Evolutionary conservation across 129 eudicot genomes (phyloP).

Genomic region (Chrysanthemum lavandulifolium): DNA sequence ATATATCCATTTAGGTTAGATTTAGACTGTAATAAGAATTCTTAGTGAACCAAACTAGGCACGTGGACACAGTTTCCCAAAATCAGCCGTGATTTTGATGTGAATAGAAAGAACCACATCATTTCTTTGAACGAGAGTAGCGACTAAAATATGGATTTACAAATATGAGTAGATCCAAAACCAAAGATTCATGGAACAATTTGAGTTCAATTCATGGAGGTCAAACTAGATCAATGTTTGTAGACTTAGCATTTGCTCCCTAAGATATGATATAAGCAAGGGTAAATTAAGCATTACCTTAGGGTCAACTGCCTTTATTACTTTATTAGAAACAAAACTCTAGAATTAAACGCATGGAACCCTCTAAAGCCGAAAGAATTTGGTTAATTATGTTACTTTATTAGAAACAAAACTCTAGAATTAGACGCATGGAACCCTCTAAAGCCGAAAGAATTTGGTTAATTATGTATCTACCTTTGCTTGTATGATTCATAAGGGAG

Average conservation of each 20-base stretch:
- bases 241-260: neutral
- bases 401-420: constrained; percentile 3
- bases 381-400: no score
- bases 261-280: neutral
- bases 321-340: neutral
- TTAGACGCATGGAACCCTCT: neutral
- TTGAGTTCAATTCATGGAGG: neutral
- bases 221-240: constrained; percentile 9
- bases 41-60: no score
- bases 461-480: constrained; percentile 49
- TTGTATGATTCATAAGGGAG: constrained; percentile 89
- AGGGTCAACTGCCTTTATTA: neutral
- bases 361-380: no score
- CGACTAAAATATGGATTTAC: neutral
- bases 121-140: neutral
- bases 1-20: no score
- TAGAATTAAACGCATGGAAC: neutral
- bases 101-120: no score
- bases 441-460: neutral
- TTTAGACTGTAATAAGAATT: no score
- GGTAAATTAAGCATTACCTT: neutral
- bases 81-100: no score
- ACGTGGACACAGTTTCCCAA: no score
- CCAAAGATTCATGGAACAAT: neutral
- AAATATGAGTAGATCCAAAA: constrained; percentile 7